phyloP scores from a whole-genome alignment of 108 stramenopile genomes.

The Fistulifera solaris region DNA sequence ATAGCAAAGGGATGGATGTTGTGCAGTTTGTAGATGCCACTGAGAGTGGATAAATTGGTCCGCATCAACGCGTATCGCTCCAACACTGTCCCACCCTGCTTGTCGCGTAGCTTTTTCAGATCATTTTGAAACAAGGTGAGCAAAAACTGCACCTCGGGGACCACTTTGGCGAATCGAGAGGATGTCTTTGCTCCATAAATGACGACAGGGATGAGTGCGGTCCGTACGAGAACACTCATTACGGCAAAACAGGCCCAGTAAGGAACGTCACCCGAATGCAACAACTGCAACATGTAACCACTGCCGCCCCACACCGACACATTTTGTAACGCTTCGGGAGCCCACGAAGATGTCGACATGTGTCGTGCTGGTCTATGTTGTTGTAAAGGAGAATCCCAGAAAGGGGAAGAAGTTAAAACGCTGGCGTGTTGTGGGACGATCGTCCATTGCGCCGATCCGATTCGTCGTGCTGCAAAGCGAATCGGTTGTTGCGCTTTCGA shows the following conservation, averaged over 20 bases:
- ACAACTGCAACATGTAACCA: slow-evolving; percentile 41
- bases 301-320: slow-evolving; percentile 63
- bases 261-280: slow-evolving; percentile 42
- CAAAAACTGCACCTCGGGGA: slow-evolving; percentile 77
- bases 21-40: slow-evolving; percentile 53
- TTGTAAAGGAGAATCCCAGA: too few species aligned
- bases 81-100: slow-evolving; percentile 19
- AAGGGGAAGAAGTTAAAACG: too few species aligned
- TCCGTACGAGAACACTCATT: slow-evolving; percentile 54
- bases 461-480: too few species aligned
- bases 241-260: slow-evolving; percentile 75
- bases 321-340: slow-evolving; percentile 39
- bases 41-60: slow-evolving; percentile 38
- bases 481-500: too few species aligned
- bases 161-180: slow-evolving; percentile 58
- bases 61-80: slow-evolving; percentile 33
- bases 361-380: too few species aligned
- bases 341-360: slow-evolving; percentile 17
- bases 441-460: too few species aligned
- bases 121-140: slow-evolving; percentile 57
- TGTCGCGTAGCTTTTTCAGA: slow-evolving; percentile 38
- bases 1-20: slow-evolving; percentile 62
- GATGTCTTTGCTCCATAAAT: slow-evolving; percentile 53
- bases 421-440: too few species aligned
- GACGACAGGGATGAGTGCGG: slow-evolving; percentile 61